Evolutionary conservation across 2,329 filamentous ascomycete species (phyloP), one percentile per base, ranked within the genome.

Genomic region (Aspergillus calidoustus): DNA sequence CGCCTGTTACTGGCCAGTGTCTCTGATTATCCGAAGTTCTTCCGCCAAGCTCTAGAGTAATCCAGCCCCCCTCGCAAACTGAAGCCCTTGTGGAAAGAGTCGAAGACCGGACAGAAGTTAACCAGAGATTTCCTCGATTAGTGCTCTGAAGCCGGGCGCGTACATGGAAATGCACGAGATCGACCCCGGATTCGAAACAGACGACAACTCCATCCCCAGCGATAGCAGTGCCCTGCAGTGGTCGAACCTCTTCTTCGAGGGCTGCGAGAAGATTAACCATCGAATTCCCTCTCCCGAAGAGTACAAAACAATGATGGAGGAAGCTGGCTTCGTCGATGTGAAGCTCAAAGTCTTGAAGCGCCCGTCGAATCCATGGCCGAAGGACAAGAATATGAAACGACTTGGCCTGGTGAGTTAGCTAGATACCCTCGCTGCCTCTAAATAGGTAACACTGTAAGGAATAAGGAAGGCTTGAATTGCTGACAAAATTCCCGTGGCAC

Each of bases 221-320:
- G 23, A 54, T 43, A 54, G 52, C 38, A 54, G 52, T 7, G 52
- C 52, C 11, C 52, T 54, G 38, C 13, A 54, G 22, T 54, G 52
- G 52, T 54, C 52, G 3, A 19, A 30, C 6, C 52, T 54, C 13
- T 54, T 54, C 38, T 54, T 54, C 41, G 52, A 54, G 9, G 52
- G 38, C 7, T 47, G 52, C 19, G 49, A 41, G 31, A 57, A 38
- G 11, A 57, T 57, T 30, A 28, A 44, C 2, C 41, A 54, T 30
- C 3, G 38, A 13, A 22, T 54, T 19, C 52, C 52, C 17, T 25
- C 53, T 6, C 53, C 43, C 13, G 13, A 43, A 7, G 53, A 55
- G 38, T 55, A 55, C 9, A 55, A 55, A 25, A 34, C 25, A 3
- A 25, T 55, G 43, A 55, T 55, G 53, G 43, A 47, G n/a, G 55